These are phyloP conservation scores for Theobroma grandiflorum DNA, from an alignment of 441 rosid species.

Conservation along the genomic window DNA sequence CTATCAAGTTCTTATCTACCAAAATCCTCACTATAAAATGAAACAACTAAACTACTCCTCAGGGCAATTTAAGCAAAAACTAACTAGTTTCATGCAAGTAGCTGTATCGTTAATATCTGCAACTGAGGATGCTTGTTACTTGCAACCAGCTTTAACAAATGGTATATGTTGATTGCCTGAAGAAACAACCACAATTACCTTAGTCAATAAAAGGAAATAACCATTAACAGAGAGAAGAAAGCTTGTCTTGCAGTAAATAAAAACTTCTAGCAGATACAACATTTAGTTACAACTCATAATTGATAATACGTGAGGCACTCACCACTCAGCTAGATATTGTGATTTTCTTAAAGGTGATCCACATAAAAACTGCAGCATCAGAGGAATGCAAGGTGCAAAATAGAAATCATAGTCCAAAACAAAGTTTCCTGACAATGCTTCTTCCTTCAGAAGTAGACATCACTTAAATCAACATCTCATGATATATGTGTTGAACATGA, in stretches of 20 bases:
- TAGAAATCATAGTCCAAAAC: background rate
- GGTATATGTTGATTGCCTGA: conserved; percentile 16
- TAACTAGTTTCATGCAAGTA: background rate
- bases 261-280: background rate
- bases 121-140: background rate
- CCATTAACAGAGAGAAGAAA: background rate
- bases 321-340: background rate
- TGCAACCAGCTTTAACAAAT: background rate
- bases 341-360: background rate
- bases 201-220: conserved; percentile 1
- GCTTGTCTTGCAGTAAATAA: background rate
- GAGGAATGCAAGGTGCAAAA: conserved; percentile 11
- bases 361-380: conserved; percentile 3
- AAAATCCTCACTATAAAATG: background rate
- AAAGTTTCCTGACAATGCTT: background rate
- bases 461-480: background rate
- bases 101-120: background rate
- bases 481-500: background rate
- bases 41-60: background rate
- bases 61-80: background rate
- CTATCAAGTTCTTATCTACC: background rate
- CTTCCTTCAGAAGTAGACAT: background rate
- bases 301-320: background rate
- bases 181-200: background rate
- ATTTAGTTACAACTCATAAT: background rate